phyloP scores from a whole-genome alignment of 164 flowering plant genomes.

The Piper betle region DNA sequence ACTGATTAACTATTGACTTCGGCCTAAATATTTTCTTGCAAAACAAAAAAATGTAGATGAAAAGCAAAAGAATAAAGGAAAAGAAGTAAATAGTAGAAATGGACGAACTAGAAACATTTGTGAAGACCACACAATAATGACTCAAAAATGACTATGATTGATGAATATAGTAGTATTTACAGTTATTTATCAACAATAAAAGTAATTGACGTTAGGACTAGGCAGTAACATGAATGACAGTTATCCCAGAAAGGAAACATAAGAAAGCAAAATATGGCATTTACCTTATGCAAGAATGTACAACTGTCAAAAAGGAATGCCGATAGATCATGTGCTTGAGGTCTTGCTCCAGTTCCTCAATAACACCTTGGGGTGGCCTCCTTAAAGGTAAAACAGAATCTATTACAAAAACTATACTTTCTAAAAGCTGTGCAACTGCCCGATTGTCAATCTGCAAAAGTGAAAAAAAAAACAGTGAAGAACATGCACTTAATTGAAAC shows the following conservation, averaged over 20 bases:
- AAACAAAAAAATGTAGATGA: too few species aligned
- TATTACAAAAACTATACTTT: slow-evolving; percentile 82
- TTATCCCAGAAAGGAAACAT: background rate
- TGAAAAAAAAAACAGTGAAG: slow-evolving; percentile 1
- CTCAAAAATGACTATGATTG: too few species aligned
- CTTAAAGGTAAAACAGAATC: slow-evolving; percentile 77
- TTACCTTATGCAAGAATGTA: slow-evolving; percentile 96
- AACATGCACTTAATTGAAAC: background rate
- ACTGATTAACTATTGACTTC: too few species aligned
- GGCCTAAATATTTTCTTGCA: too few species aligned
- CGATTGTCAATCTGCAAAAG: slow-evolving; percentile 64
- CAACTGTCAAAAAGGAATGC: slow-evolving; percentile 89
- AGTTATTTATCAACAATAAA: too few species aligned
- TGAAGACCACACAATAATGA: too few species aligned
- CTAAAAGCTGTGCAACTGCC: slow-evolving; percentile 63
- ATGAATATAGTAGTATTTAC: too few species aligned
- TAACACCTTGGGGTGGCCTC: slow-evolving; percentile 56
- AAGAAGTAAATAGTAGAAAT: too few species aligned
- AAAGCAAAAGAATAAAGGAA: too few species aligned
- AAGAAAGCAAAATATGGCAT: background rate
- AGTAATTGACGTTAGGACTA: too few species aligned
- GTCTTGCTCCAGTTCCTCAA: slow-evolving; percentile 92
- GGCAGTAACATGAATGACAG: too few species aligned
- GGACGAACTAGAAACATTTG: too few species aligned
- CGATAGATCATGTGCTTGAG: slow-evolving; percentile 87